A percentile compares a stretch with the other conserved stretches of the same genome.
These are phyloP conservation scores for Sporothrix protearum DNA, from an alignment of 2,329 filamentous ascomycete species.

Conservation along the genomic window DNA sequence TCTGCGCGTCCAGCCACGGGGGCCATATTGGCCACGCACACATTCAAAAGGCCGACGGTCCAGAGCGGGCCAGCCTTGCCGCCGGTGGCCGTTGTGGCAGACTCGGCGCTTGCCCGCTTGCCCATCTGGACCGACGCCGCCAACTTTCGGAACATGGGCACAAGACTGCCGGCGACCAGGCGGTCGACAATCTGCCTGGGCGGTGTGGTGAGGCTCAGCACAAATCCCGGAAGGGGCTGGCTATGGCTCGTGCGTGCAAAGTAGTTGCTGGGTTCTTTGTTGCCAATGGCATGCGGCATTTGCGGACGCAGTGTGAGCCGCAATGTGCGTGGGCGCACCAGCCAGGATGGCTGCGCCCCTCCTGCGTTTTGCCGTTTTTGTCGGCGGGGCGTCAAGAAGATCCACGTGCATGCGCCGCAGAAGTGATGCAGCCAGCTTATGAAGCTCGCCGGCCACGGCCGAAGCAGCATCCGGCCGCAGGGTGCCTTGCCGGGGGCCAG, in stretches of 20 bases:
- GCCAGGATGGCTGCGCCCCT: conserved; percentile 51
- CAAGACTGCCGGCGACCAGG: conserved; percentile 28
- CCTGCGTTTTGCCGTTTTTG: conserved; percentile 24
- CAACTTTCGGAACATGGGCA: conserved; percentile 31
- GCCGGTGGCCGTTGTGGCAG: not conserved
- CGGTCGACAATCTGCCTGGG: conserved; percentile 28
- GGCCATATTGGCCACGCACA: conserved; percentile 83
- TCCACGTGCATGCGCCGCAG: conserved; percentile 76
- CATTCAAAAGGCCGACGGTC: conserved; percentile 79
- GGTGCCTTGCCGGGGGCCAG: conserved; percentile 61
- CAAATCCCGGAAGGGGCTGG: conserved; percentile 55
- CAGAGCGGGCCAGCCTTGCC: conserved; percentile 49
- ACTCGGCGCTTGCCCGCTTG: conserved; percentile 22
- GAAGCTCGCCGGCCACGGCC: conserved; percentile 64
- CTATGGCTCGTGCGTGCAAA: conserved; percentile 75
- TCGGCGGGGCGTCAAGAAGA: conserved; percentile 48
- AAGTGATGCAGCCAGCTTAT: conserved; percentile 65
- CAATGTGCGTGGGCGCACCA: conserved; percentile 75
- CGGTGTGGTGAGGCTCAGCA: conserved; percentile 57
- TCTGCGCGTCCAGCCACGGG: conserved; percentile 60
- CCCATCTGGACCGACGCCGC: conserved; percentile 12
- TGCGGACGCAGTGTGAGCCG: conserved; percentile 71
- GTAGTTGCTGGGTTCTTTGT: conserved; percentile 37
- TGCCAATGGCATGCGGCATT: conserved; percentile 10
- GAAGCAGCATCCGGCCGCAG: conserved; percentile 59